Evolutionary conservation across 352 stramenopile species (phyloP), one percentile per base, ranked within the genome.

Genomic region (Globisporangium parvum): DNA sequence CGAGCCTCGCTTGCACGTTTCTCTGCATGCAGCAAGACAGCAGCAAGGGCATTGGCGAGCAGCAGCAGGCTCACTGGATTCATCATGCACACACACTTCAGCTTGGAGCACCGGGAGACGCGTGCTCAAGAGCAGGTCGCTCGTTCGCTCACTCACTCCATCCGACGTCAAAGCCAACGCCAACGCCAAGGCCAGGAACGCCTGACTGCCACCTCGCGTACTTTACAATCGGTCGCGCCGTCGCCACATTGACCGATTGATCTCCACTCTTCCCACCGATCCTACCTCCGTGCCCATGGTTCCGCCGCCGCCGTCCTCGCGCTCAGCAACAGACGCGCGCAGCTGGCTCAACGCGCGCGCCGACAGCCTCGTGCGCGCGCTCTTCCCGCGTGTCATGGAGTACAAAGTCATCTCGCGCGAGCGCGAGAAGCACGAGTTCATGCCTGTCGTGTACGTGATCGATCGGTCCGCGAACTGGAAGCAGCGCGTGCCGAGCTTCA

Each of bases 351-450:
- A 45, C 18, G n/a, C 26, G 14, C 39, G 26, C 28, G 39, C 47
- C 14, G 39, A 47, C 21, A 24, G 17, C 17, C 50, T 85, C 15
- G 66, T 67, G 23, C 76, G 73, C 54, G 70, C 73, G 42, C 60
- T 89, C 47, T 80, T 77, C 49, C 78, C 79, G 15, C 69, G 67
- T 50, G 72, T 89, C 14, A 85, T 86, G 72, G 79, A 89, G 75
- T 89, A 87, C 64, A 87, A 87, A 46, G 77, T 89, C 40, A 87
- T 87, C 59, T 81, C 66, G 11, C 76, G 79, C 51, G 76, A 89
- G 65, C 69, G 59, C 33, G 73, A 87, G 51, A 87, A 86, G 69
- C 79, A 89, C 67, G 76, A 87, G 66, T 85, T 87, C 62, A 86
- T 87, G 74, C 79, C 79, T 1, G 71, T 87, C 21, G 71, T 90